These are phyloP conservation scores for Antarctomyces pellizariae DNA, from an alignment of 495 filamentous ascomycete genomes.

Conservation along the genomic window DNA sequence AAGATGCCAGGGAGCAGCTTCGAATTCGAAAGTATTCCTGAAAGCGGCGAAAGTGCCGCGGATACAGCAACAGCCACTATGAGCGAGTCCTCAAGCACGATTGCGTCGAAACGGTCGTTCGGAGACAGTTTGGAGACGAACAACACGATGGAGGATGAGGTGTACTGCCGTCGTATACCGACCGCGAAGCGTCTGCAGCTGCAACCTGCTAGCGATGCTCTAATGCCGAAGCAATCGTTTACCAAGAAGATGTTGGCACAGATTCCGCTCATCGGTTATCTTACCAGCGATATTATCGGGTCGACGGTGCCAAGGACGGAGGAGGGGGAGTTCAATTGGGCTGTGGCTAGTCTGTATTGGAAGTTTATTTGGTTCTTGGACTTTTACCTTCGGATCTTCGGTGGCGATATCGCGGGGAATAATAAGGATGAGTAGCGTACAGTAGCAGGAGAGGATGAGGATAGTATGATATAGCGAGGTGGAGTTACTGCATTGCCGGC, in stretches of 20 bases:
- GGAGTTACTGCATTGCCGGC: no score
- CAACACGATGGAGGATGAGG: no score
- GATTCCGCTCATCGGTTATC: constrained; percentile 42
- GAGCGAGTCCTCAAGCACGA: no score
- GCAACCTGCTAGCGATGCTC: constrained; percentile 34
- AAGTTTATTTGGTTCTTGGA: constrained; percentile 29
- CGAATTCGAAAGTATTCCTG: no score
- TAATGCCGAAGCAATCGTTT: constrained; percentile 36
- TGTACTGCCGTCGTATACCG: constrained; percentile 19
- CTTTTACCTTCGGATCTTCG: constrained; percentile 22
- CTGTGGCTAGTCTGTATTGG: constrained; percentile 59
- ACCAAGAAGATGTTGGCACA: constrained; percentile 34
- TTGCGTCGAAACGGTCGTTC: no score
- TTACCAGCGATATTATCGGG: constrained; percentile 60
- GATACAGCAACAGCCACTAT: no score
- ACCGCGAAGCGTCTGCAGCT: constrained; percentile 25
- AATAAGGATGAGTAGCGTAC: constrained; percentile 27
- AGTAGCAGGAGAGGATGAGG: no score
- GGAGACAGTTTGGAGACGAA: no score
- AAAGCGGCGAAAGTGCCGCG: no score
- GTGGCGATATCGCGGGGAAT: constrained; percentile 24
- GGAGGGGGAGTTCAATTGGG: constrained; percentile 60
- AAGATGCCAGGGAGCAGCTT: no score
- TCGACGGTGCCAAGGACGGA: constrained; percentile 51
- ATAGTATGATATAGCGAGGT: no score